phyloP scores from a whole-genome alignment of 139 green algal species.

The Cymbomonas tetramitiformis region DNA sequence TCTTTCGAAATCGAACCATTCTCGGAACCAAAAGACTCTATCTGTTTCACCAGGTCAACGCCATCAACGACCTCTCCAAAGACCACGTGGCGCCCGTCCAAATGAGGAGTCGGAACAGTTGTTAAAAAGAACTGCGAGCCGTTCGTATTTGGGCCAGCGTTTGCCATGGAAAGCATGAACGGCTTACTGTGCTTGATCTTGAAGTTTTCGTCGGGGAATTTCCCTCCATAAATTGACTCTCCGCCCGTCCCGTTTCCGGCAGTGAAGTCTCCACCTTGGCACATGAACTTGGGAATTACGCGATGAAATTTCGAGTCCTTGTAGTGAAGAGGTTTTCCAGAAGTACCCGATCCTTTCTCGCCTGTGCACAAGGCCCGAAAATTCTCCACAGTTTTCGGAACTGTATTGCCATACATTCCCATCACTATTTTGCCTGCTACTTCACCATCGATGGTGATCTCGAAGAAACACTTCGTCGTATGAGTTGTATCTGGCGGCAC shows the following conservation, averaged over 20 bases:
- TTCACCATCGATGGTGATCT: constrained; percentile 22
- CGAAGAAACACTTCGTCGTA: constrained; percentile 32
- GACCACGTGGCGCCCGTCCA: constrained; percentile 53
- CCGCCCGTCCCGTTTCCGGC: constrained; percentile 34
- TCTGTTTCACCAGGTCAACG: constrained; percentile 30
- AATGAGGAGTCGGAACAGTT: constrained; percentile 34
- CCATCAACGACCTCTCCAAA: constrained; percentile 45
- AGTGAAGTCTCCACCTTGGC: constrained; percentile 38
- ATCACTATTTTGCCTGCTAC: constrained; percentile 9
- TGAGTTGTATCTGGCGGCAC: constrained; percentile 15
- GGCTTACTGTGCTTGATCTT: constrained; percentile 54
- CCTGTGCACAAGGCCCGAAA: constrained; percentile 23
- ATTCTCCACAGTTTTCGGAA: constrained; percentile 25
- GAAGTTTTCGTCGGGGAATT: constrained; percentile 62
- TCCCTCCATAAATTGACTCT: constrained; percentile 41
- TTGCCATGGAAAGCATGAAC: constrained; percentile 50
- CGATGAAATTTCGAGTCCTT: constrained; percentile 33
- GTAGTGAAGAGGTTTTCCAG: constrained; percentile 60
- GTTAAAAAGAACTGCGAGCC: constrained; percentile 66
- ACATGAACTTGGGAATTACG: constrained; percentile 21
- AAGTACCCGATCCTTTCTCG: constrained; percentile 29
- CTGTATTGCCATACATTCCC: constrained; percentile 41
- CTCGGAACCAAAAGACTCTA: constrained; percentile 22
- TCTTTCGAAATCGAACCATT: background rate
- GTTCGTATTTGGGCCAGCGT: constrained; percentile 57